These are phyloP conservation scores for Stagonosporopsis rhizophila DNA, from an alignment of 2,329 filamentous ascomycete genomes.

Conservation along the genomic window DNA sequence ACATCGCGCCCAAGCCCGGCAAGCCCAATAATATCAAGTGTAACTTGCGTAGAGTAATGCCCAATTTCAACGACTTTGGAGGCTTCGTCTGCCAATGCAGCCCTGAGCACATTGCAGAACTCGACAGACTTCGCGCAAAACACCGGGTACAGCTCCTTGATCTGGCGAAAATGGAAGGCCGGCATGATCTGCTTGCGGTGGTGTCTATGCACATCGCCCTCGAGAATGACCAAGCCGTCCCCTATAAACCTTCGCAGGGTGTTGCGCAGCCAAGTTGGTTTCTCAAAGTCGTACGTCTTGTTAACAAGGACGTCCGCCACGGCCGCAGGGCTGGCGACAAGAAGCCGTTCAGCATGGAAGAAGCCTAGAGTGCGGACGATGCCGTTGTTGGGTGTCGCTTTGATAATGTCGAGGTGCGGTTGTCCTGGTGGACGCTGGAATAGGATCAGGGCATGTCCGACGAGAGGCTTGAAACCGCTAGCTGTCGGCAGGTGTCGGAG, in stretches of 20 bases:
- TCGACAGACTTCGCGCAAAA: slow-evolving; percentile 83
- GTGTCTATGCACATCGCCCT: slow-evolving; percentile 59
- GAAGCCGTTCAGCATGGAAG: slow-evolving; percentile 48
- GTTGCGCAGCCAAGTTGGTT: slow-evolving; percentile 53
- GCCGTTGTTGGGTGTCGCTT: slow-evolving; percentile 50
- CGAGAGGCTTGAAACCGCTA: slow-evolving; percentile 37
- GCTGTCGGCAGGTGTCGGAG: slow-evolving; percentile 49
- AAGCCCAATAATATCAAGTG: slow-evolving; percentile 56
- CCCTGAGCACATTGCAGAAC: slow-evolving; percentile 68
- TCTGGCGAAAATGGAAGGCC: slow-evolving; percentile 83
- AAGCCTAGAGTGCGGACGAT: slow-evolving; percentile 50
- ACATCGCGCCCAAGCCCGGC: slow-evolving; percentile 56
- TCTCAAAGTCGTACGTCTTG: slow-evolving; percentile 62
- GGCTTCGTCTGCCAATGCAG: slow-evolving; percentile 54
- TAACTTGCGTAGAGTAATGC: slow-evolving; percentile 54
- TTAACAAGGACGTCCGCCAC: slow-evolving; percentile 61
- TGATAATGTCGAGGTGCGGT: slow-evolving; percentile 46
- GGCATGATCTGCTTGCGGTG: slow-evolving; percentile 78
- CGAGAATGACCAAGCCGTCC: slow-evolving; percentile 59
- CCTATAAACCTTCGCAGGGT: slow-evolving; percentile 59
- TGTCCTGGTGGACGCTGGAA: slow-evolving; percentile 46
- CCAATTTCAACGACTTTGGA: slow-evolving; percentile 51
- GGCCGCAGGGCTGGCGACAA: slow-evolving; percentile 51
- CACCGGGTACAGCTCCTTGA: slow-evolving; percentile 82
- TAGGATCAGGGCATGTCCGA: slow-evolving; percentile 49